phyloP scores from a whole-genome alignment of 192 early-diverging fungal species.

The Coemansia sp. region DNA sequence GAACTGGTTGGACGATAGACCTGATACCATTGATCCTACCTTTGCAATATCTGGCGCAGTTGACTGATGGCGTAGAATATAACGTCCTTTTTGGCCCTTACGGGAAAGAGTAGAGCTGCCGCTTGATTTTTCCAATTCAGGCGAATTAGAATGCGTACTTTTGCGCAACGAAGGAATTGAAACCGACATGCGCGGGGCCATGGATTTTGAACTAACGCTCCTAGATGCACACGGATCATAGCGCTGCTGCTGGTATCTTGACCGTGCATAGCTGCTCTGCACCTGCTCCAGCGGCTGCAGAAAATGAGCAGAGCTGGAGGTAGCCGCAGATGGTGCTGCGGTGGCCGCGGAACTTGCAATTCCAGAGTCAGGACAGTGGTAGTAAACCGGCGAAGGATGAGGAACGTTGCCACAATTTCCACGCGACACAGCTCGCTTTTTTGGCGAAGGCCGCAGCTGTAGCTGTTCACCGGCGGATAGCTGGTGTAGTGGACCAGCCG shows the following conservation, averaged over 20 bases:
- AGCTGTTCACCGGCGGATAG: constrained; percentile 35
- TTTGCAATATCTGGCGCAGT: constrained; percentile 31
- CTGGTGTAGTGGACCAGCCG: constrained; percentile 32
- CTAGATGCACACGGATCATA: constrained; percentile 34
- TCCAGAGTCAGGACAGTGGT: constrained; percentile 14
- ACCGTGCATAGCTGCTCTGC: constrained; percentile 30
- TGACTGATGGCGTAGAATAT: constrained; percentile 40
- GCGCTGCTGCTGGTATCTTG: constrained; percentile 50
- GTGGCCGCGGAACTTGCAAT: constrained; percentile 10
- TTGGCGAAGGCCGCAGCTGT: constrained; percentile 42
- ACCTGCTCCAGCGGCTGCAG: constrained; percentile 45
- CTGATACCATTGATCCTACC: not conserved
- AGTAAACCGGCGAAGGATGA: constrained; percentile 49
- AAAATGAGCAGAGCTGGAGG: constrained; percentile 35
- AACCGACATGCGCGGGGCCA: constrained; percentile 17
- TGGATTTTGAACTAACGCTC: not conserved
- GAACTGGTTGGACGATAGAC: not conserved
- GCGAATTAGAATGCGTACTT: not conserved
- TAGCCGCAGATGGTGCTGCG: constrained; percentile 15
- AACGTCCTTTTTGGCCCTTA: constrained; percentile 5
- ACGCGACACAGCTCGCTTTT: constrained; percentile 53
- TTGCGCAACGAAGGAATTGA: constrained; percentile 49
- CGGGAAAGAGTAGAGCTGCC: constrained; percentile 2
- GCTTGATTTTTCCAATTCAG: not conserved
- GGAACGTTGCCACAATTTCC: constrained; percentile 45